Conservation (phyloP, 139 green algal species). For the Astrephomene gubernaculifera region DNA sequence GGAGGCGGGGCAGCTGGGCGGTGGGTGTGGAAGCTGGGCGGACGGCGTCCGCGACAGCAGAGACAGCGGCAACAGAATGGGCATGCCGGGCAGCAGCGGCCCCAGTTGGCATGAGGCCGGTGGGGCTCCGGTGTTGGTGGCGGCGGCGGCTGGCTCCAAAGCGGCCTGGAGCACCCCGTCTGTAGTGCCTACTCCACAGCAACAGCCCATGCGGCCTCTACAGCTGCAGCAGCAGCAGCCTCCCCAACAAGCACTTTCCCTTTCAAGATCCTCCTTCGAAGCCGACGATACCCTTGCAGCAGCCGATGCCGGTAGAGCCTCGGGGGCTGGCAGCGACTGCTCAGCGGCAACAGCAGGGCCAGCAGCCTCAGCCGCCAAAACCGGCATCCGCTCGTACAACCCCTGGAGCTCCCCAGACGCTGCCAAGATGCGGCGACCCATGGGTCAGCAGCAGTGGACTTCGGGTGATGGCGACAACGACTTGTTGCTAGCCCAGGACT, state of each 20-base stretch:
- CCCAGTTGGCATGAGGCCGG: too few relatives aligned
- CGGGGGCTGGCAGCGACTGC: neutral
- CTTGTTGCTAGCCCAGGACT: neutral
- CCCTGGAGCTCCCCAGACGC: neutral
- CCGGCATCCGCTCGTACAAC: slow-evolving; percentile 15
- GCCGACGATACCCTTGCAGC: neutral
- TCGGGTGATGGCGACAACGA: neutral
- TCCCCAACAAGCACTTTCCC: too few relatives aligned
- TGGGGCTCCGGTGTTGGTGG: too few relatives aligned
- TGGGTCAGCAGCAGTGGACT: neutral
- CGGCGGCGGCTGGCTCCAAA: too few relatives aligned
- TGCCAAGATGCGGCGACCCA: neutral
- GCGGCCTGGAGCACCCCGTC: too few relatives aligned
- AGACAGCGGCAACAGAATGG: neutral
- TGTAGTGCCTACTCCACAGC: too few relatives aligned
- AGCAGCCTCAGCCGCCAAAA: neutral
- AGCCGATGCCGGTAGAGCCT: neutral
- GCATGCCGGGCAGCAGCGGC: too few relatives aligned
- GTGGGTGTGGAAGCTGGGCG: neutral
- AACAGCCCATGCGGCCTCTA: too few relatives aligned
- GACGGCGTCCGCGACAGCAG: neutral
- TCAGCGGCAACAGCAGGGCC: neutral
- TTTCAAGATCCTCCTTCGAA: neutral
- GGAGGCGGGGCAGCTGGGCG: neutral
- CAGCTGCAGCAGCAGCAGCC: too few relatives aligned